Conservation (phyloP, 1,284 basidiomycete species). For the Apiotrichum domesticum region DNA sequence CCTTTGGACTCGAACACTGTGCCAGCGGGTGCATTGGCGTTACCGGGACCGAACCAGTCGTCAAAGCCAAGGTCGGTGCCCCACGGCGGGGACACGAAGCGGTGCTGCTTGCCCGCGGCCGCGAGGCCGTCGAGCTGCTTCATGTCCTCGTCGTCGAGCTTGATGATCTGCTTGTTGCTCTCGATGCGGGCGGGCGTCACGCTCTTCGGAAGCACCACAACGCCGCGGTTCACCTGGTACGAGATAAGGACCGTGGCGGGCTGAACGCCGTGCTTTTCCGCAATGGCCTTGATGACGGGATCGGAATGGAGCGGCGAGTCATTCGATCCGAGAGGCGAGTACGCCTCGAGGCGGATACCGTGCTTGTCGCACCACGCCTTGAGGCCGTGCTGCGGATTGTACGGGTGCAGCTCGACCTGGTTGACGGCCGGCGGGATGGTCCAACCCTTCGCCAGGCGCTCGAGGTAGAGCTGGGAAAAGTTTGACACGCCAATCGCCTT, state of each 20-base stretch:
- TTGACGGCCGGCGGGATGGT: slow-evolving; percentile 63
- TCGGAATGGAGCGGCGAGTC: slow-evolving; percentile 62
- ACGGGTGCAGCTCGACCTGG: slow-evolving; percentile 65
- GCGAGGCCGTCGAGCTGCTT: slow-evolving; percentile 61
- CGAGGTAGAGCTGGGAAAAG: slow-evolving; percentile 39
- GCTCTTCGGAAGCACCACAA: slow-evolving; percentile 67
- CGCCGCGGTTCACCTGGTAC: slow-evolving; percentile 48
- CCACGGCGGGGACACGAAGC: slow-evolving; percentile 41
- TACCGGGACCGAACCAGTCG: slow-evolving; percentile 41
- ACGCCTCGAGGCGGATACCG: slow-evolving; percentile 69
- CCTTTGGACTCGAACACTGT: slow-evolving; percentile 25
- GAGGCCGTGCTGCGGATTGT: slow-evolving; percentile 66
- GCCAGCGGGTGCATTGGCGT: slow-evolving; percentile 41
- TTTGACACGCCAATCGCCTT: slow-evolving; percentile 51
- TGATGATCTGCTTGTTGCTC: slow-evolving; percentile 35
- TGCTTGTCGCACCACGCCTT: slow-evolving; percentile 61
- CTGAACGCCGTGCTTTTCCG: slow-evolving; percentile 56
- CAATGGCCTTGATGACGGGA: slow-evolving; percentile 59
- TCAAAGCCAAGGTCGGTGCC: slow-evolving; percentile 41
- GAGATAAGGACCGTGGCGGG: slow-evolving; percentile 52
- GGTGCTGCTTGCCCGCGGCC: slow-evolving; percentile 60
- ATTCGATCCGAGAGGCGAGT: slow-evolving; percentile 75
- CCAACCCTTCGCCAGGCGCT: slow-evolving; percentile 51
- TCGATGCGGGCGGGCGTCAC: slow-evolving; percentile 61
- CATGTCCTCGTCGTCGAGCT: slow-evolving; percentile 58